phyloP scores from a whole-genome alignment of 805 yeast genomes.

The Wickerhamia fluorescens region DNA sequence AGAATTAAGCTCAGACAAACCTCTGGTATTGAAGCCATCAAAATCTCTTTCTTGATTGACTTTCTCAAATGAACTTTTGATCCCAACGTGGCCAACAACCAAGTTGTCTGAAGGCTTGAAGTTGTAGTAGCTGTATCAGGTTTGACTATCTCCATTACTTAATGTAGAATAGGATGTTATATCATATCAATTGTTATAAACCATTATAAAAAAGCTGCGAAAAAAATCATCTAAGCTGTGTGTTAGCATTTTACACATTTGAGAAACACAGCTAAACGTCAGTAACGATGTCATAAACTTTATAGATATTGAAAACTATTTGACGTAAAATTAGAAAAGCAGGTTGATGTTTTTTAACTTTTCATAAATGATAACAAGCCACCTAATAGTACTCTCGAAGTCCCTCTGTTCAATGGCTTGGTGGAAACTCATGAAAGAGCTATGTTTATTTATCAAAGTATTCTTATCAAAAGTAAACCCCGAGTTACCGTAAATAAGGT shows the following conservation, averaged over 20 bases:
- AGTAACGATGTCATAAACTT: too few species aligned
- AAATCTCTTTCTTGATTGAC: constrained; percentile 25
- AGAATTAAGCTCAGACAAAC: constrained; percentile 24
- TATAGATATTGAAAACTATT: too few species aligned
- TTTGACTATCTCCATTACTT: too few species aligned
- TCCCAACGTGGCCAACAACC: constrained; percentile 39
- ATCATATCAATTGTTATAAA: too few species aligned
- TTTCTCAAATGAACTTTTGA: constrained; percentile 20
- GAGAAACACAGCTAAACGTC: too few species aligned
- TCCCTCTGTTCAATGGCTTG: constrained; percentile 14
- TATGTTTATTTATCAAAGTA: constrained; percentile 4
- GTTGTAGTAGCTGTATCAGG: too few species aligned
- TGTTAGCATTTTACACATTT: too few species aligned
- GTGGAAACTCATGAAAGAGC: constrained; percentile 16
- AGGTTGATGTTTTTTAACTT: constrained; percentile 11
- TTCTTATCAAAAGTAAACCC: constrained; percentile 6
- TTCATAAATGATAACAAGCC: constrained; percentile 18
- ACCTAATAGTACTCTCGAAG: constrained; percentile 16
- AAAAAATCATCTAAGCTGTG: too few species aligned
- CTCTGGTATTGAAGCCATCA: constrained; percentile 33
- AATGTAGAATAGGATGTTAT: too few species aligned
- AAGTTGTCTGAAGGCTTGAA: constrained; percentile 16
- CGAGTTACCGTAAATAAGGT: constrained; percentile 16
- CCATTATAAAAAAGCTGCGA: too few species aligned
- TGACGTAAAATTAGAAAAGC: too few species aligned